Evolutionary conservation across 805 yeast species (phyloP), one percentile per base, ranked within the genome.

Genomic region (Starmerella powellii): DNA sequence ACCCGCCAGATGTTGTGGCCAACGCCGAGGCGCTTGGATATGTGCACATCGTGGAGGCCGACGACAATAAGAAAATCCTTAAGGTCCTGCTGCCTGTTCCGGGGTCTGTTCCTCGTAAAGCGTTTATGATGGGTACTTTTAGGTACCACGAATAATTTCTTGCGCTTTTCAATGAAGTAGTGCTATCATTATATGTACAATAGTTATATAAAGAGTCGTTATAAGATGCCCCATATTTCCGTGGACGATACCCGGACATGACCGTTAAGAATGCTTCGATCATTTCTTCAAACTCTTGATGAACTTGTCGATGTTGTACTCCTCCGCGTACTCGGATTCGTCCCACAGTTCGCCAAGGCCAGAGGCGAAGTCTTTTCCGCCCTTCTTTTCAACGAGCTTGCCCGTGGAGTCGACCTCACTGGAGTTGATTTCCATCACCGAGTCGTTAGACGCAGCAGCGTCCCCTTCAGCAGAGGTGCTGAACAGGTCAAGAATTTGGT

Each of bases 311-410:
- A 91, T 73, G 56, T 91, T 84, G 62, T 91, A 91, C 66, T 91
- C 98, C 57, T 91, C 98, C 50, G 87, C 95, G 56, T 91, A 91
- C 62, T 91, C 96, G 27, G 82, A 71, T 55, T 84, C 91, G 58
- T 91, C 97, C 99, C 99, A 91, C 43, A 91, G 69, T 55, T 87
- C 96, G 8, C 83, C 88, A 50, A 91, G 68, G 19, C 42, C 33
- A 12, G 46, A 24, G 2, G 47, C 40, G 27, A 40, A 31, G 30
- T 50, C 50, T 2, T 37, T 36, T 34, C 84, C 76, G 0, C 91
- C 88, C 32, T 81, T 85, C 4, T 93, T 93, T 60, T 80, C 79
- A 35, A 84, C 85, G 10, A 45, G 40, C 26, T 49, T 50, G 3
- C 94, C 88, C 20, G 41, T 30, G 4, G 36, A 31, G 41, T 70